These are phyloP conservation scores for Lepiota brunneoincarnata DNA, from an alignment of 768 basidiomycete species.

Conservation along the genomic window DNA sequence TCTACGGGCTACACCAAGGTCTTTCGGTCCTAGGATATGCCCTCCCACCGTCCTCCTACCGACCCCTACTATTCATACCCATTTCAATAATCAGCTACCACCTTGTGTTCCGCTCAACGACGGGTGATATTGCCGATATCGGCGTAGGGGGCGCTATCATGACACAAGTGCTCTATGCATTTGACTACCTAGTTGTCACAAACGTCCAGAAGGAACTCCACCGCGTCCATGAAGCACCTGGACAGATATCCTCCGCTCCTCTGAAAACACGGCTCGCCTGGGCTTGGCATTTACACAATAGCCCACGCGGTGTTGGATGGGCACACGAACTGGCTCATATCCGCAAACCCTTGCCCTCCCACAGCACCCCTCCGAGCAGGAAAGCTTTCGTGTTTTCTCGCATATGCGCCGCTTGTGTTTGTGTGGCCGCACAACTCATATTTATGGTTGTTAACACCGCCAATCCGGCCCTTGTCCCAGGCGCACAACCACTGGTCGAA, in stretches of 20 bases:
- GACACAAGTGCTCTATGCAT: conserved; percentile 22
- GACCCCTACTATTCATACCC: conserved; percentile 10
- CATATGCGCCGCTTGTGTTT: background rate
- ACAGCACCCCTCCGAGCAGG: conserved; percentile 12
- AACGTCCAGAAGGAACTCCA: conserved; percentile 18
- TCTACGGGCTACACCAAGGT: background rate
- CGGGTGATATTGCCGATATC: conserved; percentile 22
- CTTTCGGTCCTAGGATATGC: conserved; percentile 6
- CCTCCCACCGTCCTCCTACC: conserved; percentile 2
- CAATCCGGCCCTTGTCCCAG: conserved; percentile 3
- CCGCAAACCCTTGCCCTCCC: conserved; percentile 18
- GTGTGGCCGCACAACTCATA: background rate
- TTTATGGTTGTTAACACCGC: conserved; percentile 1
- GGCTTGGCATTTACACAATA: conserved; percentile 27
- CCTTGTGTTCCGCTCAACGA: conserved; percentile 25
- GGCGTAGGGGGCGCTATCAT: conserved; percentile 22
- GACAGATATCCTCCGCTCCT: conserved; percentile 15
- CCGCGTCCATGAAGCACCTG: conserved; percentile 15
- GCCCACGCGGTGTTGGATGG: conserved; percentile 34
- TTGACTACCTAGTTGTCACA: conserved; percentile 27
- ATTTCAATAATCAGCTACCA: conserved; percentile 19
- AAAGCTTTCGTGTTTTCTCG: conserved; percentile 6
- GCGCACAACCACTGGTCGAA: conserved; percentile 1
- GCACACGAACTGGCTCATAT: conserved; percentile 23
- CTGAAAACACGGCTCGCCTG: conserved; percentile 24